Conservation (phyloP, 305 asterid genomes). For the Nicotiana rustica region DNA sequence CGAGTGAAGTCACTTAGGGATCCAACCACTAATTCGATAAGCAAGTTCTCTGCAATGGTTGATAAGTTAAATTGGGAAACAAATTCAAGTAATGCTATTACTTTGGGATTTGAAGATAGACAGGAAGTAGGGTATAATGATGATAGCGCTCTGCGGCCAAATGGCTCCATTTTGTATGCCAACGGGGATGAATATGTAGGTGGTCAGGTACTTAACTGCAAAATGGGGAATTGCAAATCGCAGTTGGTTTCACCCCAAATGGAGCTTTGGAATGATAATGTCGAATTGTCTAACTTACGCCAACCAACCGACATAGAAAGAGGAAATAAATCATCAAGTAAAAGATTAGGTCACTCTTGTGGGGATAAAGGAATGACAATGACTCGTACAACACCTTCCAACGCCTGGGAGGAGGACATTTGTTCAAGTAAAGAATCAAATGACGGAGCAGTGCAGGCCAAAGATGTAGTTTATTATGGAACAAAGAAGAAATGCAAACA, state of each 20-base stretch:
- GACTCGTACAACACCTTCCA: conserved; percentile 42
- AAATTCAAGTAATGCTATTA: conserved; percentile 55
- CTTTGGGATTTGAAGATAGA: conserved; percentile 55
- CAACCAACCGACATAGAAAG: conserved; percentile 40
- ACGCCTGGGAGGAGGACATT: conserved; percentile 51
- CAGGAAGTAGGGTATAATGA: conserved; percentile 31
- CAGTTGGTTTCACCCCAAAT: conserved; percentile 39
- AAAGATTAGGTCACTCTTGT: conserved; percentile 43
- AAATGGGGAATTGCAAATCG: conserved; percentile 42
- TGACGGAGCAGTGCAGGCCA: conserved; percentile 45
- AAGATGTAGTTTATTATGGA: conserved; percentile 39
- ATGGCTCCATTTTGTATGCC: conserved; percentile 34
- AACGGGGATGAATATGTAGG: conserved; percentile 39
- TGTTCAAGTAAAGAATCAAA: conserved; percentile 63
- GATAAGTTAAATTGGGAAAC: conserved; percentile 78
- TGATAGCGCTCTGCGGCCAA: conserved; percentile 33
- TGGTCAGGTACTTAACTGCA: conserved; percentile 45
- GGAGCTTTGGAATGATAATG: conserved; percentile 38
- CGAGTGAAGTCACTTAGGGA: conserved; percentile 93
- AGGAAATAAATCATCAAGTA: conserved; percentile 46
- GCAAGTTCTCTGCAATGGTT: conserved; percentile 62
- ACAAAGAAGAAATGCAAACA: conserved; percentile 42
- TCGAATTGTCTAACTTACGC: conserved; percentile 28
- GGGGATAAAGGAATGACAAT: conserved; percentile 49
- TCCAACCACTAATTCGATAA: conserved; percentile 77